Conservation (phyloP, 306 rosid genomes). For the Datisca glomerata region DNA sequence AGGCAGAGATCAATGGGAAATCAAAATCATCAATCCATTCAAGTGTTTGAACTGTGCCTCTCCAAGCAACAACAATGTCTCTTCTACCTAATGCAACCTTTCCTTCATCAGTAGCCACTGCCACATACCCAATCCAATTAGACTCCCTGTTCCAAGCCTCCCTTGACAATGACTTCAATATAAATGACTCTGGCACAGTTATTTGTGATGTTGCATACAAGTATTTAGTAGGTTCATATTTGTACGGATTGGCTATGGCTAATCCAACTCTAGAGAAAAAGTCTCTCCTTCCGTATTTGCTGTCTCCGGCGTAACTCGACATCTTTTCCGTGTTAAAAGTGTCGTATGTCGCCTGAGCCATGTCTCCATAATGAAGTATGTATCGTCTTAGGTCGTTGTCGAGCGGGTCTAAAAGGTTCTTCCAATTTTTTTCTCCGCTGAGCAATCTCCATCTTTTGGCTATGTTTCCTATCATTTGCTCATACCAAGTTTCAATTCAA, state of each 20-base stretch:
- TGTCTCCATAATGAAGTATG: constrained; percentile 59
- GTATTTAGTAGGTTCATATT: constrained; percentile 40
- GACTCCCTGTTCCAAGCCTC: constrained; percentile 88
- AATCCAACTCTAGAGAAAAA: constrained; percentile 41
- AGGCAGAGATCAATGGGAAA: constrained; percentile 29
- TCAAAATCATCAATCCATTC: constrained; percentile 56
- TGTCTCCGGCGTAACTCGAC: constrained; percentile 44
- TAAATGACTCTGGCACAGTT: constrained; percentile 50
- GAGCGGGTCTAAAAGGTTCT: constrained; percentile 41
- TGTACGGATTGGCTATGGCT: constrained; percentile 34
- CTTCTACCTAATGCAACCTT: constrained; percentile 55
- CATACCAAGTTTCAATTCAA: too few relatives aligned
- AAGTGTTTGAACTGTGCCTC: constrained; percentile 53
- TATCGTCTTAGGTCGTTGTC: constrained; percentile 48
- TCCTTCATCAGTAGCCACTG: constrained; percentile 67
- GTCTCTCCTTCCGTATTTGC: constrained; percentile 21
- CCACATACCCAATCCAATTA: constrained; percentile 81
- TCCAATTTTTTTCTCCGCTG: constrained; percentile 48
- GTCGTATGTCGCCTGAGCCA: constrained; percentile 68
- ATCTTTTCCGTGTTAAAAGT: constrained; percentile 36
- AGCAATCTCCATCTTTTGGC: constrained; percentile 41
- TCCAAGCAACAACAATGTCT: constrained; percentile 79
- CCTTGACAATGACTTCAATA: constrained; percentile 46
- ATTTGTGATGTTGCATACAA: constrained; percentile 51
- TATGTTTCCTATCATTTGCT: constrained; percentile 17